Conservation (phyloP, 495 filamentous ascomycete genomes). For the Talaromyces stipitatus region DNA sequence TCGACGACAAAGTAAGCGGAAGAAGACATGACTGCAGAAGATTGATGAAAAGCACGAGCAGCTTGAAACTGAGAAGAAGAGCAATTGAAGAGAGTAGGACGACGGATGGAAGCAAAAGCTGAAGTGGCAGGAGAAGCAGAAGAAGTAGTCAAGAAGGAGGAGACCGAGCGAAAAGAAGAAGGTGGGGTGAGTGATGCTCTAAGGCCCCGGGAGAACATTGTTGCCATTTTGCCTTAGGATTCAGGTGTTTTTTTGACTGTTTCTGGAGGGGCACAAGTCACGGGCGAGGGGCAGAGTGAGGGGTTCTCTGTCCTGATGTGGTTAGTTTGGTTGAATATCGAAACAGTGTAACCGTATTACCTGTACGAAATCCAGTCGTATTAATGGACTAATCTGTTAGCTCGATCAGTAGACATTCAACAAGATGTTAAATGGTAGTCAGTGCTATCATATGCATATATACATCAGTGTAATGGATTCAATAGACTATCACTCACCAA, state of each 20-base stretch:
- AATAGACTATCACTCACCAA: background rate
- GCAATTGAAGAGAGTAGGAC: slow-evolving; percentile 39
- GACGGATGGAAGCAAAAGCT: slow-evolving; percentile 31
- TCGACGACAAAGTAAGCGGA: slow-evolving; percentile 60
- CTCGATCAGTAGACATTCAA: background rate
- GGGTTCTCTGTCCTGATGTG: background rate
- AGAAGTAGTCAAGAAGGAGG: slow-evolving; percentile 8
- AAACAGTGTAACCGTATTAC: background rate
- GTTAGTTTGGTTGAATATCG: background rate
- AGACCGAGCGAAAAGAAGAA: slow-evolving; percentile 12
- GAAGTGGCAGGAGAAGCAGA: slow-evolving; percentile 9
- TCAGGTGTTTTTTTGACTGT: slow-evolving; percentile 13
- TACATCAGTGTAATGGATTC: background rate
- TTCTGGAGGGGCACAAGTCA: slow-evolving; percentile 1
- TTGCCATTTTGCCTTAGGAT: slow-evolving; percentile 23
- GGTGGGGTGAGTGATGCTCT: slow-evolving; percentile 41
- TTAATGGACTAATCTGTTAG: background rate
- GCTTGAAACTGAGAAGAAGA: slow-evolving; percentile 29
- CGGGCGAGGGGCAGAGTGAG: slow-evolving; percentile 6
- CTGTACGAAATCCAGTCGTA: background rate
- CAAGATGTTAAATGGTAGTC: background rate
- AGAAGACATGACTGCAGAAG: slow-evolving; percentile 60
- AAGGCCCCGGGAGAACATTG: slow-evolving; percentile 43
- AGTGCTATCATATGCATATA: no score
- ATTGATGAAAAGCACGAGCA: slow-evolving; percentile 54